phyloP scores from a whole-genome alignment of 2,329 filamentous ascomycete genomes.

The Phaeoacremonium minimum region DNA sequence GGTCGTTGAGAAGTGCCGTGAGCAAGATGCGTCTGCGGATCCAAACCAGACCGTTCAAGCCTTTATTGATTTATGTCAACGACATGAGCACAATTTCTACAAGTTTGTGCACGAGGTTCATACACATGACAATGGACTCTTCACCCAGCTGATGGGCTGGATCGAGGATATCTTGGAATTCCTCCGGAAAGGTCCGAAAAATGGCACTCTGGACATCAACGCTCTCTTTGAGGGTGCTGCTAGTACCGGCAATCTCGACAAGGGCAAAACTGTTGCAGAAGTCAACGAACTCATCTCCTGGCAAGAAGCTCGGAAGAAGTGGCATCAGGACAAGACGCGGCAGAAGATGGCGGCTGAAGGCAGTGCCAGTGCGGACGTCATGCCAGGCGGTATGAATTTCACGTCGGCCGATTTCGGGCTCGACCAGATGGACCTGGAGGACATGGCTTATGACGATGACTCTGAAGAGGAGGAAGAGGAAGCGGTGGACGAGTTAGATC shows the following conservation, averaged over 20 bases:
- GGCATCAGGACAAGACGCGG: conserved; percentile 95
- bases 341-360: conserved; percentile 97
- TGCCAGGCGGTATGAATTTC: conserved; percentile 58
- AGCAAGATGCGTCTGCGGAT: conserved; percentile 83
- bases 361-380: conserved; percentile 38
- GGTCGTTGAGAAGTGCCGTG: conserved; percentile 62
- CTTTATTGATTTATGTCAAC: conserved; percentile 93
- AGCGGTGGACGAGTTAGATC: conserved; percentile 75
- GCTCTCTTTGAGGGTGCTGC: conserved; percentile 81
- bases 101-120: conserved; percentile 99
- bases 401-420: conserved; percentile 84
- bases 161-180: conserved; percentile 94
- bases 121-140: conserved; percentile 91
- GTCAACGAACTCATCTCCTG: conserved; percentile 84
- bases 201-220: conserved; percentile 90
- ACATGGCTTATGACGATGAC: conserved; percentile 76
- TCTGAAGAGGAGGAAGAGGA: conserved; percentile 62
- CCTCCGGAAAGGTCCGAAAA: conserved; percentile 77
- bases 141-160: conserved; percentile 95
- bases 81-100: conserved; percentile 96
- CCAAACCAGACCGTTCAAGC: conserved; percentile 97
- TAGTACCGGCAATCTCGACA: conserved; percentile 63
- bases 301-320: conserved; percentile 95
- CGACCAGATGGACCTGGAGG: conserved; percentile 79
- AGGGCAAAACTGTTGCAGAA: conserved; percentile 68